phyloP scores from a whole-genome alignment of 2,329 filamentous ascomycete species.

The Ceratocystiopsis sp. region DNA sequence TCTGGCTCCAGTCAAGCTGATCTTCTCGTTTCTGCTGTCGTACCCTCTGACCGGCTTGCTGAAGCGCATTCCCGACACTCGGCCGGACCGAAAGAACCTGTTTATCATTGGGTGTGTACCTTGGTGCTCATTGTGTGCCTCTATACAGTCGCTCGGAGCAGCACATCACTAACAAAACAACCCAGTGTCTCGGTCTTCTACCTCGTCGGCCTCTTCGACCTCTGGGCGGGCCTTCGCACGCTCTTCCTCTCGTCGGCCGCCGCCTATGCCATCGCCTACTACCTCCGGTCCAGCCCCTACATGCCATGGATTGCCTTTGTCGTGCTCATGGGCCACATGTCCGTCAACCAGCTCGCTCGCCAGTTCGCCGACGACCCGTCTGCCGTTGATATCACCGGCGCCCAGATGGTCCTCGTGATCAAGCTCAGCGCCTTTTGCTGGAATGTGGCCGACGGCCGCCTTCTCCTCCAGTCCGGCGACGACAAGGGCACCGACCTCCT shows the following conservation, averaged over 20 bases:
- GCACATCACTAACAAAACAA: neutral
- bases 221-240: slow-evolving; percentile 71
- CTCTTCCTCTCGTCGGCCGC: slow-evolving; percentile 63
- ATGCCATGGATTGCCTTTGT: slow-evolving; percentile 97
- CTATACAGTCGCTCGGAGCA: no score
- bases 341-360: slow-evolving; percentile 70
- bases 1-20: slow-evolving; percentile 59
- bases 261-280: slow-evolving; percentile 70
- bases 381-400: slow-evolving; percentile 73
- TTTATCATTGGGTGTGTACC: slow-evolving; percentile 58
- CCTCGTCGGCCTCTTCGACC: slow-evolving; percentile 78
- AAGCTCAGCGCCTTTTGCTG: slow-evolving; percentile 94
- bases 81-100: slow-evolving; percentile 70
- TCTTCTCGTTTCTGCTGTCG: slow-evolving; percentile 76
- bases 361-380: slow-evolving; percentile 52
- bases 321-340: slow-evolving; percentile 93
- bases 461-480: slow-evolving; percentile 42
- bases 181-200: slow-evolving; percentile 69
- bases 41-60: slow-evolving; percentile 80
- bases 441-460: slow-evolving; percentile 84
- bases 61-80: slow-evolving; percentile 75
- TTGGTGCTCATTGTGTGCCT: no score
- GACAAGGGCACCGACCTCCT: slow-evolving; percentile 30
- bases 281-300: slow-evolving; percentile 60
- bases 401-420: slow-evolving; percentile 98